Percentiles rank a stretch among this genome's conserved stretches.
phyloP scores from a whole-genome alignment of 1,139 yeast genomes.

The Kazachstania sp. region DNA sequence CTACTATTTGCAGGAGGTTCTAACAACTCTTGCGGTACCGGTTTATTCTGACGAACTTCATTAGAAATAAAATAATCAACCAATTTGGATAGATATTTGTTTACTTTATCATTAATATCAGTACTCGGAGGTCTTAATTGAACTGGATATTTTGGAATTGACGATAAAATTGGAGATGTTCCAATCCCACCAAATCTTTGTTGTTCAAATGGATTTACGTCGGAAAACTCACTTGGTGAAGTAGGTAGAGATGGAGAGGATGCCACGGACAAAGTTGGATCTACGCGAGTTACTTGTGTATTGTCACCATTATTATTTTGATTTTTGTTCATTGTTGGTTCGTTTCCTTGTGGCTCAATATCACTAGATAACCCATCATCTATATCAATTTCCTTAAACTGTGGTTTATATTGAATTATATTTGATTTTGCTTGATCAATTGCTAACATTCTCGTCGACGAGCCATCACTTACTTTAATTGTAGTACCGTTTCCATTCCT shows the following conservation, averaged over 20 bases:
- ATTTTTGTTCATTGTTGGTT: slow-evolving; percentile 7
- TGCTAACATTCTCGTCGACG: slow-evolving; percentile 12
- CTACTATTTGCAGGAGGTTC: slow-evolving; percentile 47
- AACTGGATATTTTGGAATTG: slow-evolving; percentile 25
- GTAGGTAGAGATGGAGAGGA: slow-evolving; percentile 31
- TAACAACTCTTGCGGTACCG: slow-evolving; percentile 35
- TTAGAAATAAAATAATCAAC: slow-evolving; percentile 62
- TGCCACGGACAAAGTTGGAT: slow-evolving; percentile 17
- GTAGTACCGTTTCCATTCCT: slow-evolving; percentile 21
- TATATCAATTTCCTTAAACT: slow-evolving; percentile 30
- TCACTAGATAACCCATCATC: slow-evolving; percentile 37
- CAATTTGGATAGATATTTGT: slow-evolving; percentile 37
- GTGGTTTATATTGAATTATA: slow-evolving; percentile 14
- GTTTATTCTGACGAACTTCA: slow-evolving; percentile 34
- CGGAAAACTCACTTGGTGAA: slow-evolving; percentile 34
- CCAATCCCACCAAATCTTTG: slow-evolving; percentile 23
- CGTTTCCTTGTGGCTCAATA: slow-evolving; percentile 25
- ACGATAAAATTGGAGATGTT: slow-evolving; percentile 26
- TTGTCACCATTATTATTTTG: slow-evolving; percentile 4
- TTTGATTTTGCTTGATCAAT: slow-evolving; percentile 2
- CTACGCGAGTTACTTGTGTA: slow-evolving; percentile 4
- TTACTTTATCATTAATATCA: slow-evolving; percentile 31
- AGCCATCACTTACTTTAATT: slow-evolving; percentile 20
- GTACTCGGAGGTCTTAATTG: slow-evolving; percentile 23
- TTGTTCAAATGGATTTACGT: slow-evolving; percentile 23